Percentiles rank a stretch among this genome's conserved stretches.
Conservation (phyloP, 169 alveolate species). For the Eimeria acervulina region DNA sequence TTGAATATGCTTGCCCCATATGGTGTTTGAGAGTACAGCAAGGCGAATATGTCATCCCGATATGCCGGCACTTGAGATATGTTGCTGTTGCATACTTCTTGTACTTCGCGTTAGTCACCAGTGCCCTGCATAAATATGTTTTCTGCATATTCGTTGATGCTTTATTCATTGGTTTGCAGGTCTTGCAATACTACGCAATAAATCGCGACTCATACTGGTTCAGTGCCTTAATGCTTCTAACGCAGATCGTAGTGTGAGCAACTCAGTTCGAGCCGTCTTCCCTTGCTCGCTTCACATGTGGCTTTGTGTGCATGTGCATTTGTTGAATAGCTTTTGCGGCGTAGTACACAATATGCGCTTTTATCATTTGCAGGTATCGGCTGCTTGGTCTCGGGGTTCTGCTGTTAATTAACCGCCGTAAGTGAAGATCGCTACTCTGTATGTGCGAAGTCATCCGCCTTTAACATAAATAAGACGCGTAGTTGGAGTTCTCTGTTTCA, state of each 20-base stretch:
- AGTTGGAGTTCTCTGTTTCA: neutral
- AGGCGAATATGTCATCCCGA: neutral
- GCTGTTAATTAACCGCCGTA: conserved; percentile 44
- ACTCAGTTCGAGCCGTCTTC: neutral
- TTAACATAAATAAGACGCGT: neutral
- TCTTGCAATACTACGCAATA: conserved; percentile 62
- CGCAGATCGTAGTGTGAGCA: conserved; percentile 63
- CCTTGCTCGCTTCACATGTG: neutral
- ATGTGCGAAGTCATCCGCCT: neutral
- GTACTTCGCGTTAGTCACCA: neutral
- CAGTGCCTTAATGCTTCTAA: conserved; percentile 30
- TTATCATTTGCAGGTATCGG: conserved; percentile 47
- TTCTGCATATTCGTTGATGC: neutral
- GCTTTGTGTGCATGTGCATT: neutral
- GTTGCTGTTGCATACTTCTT: neutral
- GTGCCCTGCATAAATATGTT: neutral
- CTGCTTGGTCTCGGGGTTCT: conserved; percentile 22
- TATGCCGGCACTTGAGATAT: neutral
- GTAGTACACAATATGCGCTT: neutral
- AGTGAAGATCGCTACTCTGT: neutral
- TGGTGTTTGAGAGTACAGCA: neutral
- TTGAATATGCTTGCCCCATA: neutral
- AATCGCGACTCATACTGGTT: conserved; percentile 68
- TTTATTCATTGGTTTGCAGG: neutral
- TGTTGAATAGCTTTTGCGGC: neutral